Percentiles rank a stretch among this genome's conserved stretches.
These are phyloP conservation scores for Cyathus striatus DNA, from an alignment of 768 basidiomycete species.

Conservation along the genomic window DNA sequence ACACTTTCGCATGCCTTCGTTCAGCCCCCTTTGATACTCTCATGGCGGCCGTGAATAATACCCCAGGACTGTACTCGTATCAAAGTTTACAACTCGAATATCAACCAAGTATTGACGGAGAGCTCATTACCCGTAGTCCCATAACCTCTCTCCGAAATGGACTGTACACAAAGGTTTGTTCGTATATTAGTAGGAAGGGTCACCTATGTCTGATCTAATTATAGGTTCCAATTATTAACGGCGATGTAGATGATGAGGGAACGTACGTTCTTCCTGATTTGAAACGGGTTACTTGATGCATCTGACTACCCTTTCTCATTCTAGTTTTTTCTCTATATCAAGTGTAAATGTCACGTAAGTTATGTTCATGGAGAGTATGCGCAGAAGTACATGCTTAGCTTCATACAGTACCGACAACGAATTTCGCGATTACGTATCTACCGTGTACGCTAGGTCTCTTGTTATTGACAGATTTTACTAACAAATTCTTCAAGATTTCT, in stretches of 20 bases:
- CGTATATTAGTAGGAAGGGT: slow-evolving; percentile 6
- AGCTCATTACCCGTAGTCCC: slow-evolving; percentile 27
- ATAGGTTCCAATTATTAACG: slow-evolving; percentile 23
- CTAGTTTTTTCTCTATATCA: slow-evolving; percentile 12
- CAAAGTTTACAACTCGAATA: slow-evolving; percentile 25
- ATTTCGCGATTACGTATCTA: slow-evolving; percentile 9
- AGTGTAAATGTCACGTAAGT: slow-evolving; percentile 16
- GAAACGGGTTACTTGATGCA: neutral
- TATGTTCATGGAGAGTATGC: slow-evolving; percentile 6
- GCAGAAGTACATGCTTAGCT: slow-evolving; percentile 7
- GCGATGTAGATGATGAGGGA: slow-evolving; percentile 37
- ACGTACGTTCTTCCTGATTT: slow-evolving; percentile 16
- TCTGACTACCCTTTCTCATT: neutral
- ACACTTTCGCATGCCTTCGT: slow-evolving; percentile 28
- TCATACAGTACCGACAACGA: slow-evolving; percentile 11
- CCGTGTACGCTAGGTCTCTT: slow-evolving; percentile 6
- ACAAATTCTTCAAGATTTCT: slow-evolving; percentile 6
- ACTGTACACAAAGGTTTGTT: slow-evolving; percentile 21
- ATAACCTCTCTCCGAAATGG: slow-evolving; percentile 25
- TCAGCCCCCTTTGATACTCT: slow-evolving; percentile 22
- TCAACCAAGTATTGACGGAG: slow-evolving; percentile 32
- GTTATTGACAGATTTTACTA: neutral
- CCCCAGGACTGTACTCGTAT: slow-evolving; percentile 17
- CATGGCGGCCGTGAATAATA: slow-evolving; percentile 21
- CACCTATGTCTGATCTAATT: slow-evolving; percentile 14